Base-by-base conservation (phyloP, 805 yeast species). In the Pichia scutulata region DNA sequence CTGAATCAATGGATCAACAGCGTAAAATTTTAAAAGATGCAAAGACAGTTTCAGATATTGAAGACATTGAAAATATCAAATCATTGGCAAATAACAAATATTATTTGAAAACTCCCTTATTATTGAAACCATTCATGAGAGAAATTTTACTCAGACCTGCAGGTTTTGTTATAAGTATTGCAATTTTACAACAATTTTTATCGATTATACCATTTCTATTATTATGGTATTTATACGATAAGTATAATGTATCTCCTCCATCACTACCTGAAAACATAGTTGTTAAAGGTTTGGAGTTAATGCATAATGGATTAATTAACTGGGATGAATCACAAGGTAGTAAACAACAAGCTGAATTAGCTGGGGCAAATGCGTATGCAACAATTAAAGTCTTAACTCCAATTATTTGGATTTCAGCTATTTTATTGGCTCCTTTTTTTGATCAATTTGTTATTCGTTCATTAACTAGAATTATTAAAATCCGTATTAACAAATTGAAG, bases 141-240 rank as follows among this genome's bases (percentile, higher is more conserved):
- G 57, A 60, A 7, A 51, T 68, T 44, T 46, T 67, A 50, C 41
- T 58, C 5, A 54, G 69, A 43, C 72, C 72, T 1, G 43, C 65
- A 30, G 69, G 66, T 12, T 68, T 68, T 57, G 74, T 76, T 7
- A 57, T 76, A 3, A 68, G 80, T 14, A 76, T 78, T 56, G 62
- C 73, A 7, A 67, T 77, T 13, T 65, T 78, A 16, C 84, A 78
- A 54, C 82, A 78, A 56, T 60, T 75, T 44, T 70, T 81, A 0
- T 81, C 81, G 1, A 68, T 78, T 4, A 69, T 75, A 19, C 84
- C 84, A 7, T 70, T 78, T 46, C 56, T 77, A 4, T 72, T 74
- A 0, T 54, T 78, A 6, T 78, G 84, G 83, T 76, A 70, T 51
- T 52, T 68, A 5, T 69, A 76, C 54, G 76, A 77, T 57, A 68